Percentiles rank a stretch among this genome's conserved stretches.
phyloP scores from a whole-genome alignment of 139 green algal species.

The Ulvella scutata region DNA sequence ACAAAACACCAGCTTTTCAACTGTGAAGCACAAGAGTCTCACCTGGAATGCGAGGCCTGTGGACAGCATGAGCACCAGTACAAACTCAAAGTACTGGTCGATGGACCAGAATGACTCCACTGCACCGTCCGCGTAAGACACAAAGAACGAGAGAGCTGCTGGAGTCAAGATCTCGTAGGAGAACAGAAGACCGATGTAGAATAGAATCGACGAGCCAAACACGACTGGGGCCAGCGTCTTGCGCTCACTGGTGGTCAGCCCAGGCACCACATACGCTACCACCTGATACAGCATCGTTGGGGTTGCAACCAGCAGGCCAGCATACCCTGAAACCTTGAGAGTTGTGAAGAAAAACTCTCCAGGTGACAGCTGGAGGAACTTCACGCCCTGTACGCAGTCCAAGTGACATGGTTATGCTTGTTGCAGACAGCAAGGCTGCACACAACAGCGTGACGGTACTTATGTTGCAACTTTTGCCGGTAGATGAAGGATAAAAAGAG shows the following conservation, averaged over 20 bases:
- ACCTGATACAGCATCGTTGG: constrained; percentile 95
- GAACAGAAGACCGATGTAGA: constrained; percentile 88
- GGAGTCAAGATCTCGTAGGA: constrained; percentile 90
- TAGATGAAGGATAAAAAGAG: too few species aligned
- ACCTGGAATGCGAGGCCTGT: constrained; percentile 95
- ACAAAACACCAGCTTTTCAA: too few species aligned
- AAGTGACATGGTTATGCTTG: too few species aligned
- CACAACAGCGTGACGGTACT: too few species aligned
- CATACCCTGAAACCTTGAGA: constrained; percentile 92
- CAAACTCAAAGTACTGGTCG: constrained; percentile 99
- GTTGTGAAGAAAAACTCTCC: constrained; percentile 99
- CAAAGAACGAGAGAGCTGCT: constrained; percentile 94
- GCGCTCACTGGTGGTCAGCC: constrained; percentile 73
- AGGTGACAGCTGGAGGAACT: constrained; percentile 94
- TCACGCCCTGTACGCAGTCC: constrained; percentile 71
- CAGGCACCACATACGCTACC: constrained; percentile 87
- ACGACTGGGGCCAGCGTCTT: constrained; percentile 86
- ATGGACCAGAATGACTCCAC: constrained; percentile 98
- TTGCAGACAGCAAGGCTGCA: too few species aligned
- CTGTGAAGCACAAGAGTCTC: background rate
- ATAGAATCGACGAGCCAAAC: constrained; percentile 87
- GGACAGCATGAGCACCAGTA: constrained; percentile 90
- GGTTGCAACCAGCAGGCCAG: constrained; percentile 71
- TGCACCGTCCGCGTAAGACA: constrained; percentile 86
- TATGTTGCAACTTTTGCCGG: too few species aligned